Percentiles rank a stretch among this genome's conserved stretches.
These are phyloP conservation scores for Phoma sp. DNA, from an alignment of 2,329 filamentous ascomycete genomes.

Conservation along the genomic window DNA sequence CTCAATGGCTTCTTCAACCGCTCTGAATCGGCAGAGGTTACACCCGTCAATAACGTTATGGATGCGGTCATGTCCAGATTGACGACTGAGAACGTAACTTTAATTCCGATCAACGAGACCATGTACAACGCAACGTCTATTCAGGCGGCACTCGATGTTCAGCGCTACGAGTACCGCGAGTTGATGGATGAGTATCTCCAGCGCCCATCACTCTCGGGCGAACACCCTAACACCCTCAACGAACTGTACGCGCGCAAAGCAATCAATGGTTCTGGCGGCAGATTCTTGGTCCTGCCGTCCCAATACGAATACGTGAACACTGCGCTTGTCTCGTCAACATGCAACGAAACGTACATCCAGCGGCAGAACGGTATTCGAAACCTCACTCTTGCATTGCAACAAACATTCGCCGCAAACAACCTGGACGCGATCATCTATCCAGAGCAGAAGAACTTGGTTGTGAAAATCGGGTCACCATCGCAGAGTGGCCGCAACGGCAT, in stretches of 20 bases:
- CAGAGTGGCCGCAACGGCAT: conserved; percentile 69
- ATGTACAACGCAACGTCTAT: conserved; percentile 63
- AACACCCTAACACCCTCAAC: conserved; percentile 55
- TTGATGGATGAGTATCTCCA: conserved; percentile 64
- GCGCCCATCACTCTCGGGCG: conserved; percentile 51
- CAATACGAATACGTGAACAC: conserved; percentile 65
- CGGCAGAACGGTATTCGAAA: conserved; percentile 59
- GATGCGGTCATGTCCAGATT: conserved; percentile 57
- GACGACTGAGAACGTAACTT: conserved; percentile 54
- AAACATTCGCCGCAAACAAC: conserved; percentile 57
- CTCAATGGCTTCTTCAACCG: conserved; percentile 66
- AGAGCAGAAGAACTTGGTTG: conserved; percentile 69
- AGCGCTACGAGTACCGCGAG: conserved; percentile 67
- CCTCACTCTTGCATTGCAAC: conserved; percentile 60
- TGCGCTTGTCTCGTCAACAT: conserved; percentile 60
- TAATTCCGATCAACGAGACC: conserved; percentile 59
- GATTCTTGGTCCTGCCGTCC: conserved; percentile 67
- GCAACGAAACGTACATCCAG: conserved; percentile 58
- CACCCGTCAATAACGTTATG: conserved; percentile 65
- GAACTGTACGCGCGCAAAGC: conserved; percentile 57
- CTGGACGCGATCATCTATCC: conserved; percentile 70
- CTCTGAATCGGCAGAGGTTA: conserved; percentile 60
- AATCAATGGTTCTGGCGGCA: conserved; percentile 42
- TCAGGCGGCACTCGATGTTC: conserved; percentile 61
- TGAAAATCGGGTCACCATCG: conserved; percentile 62